A percentile compares a stretch with the other conserved stretches of the same genome.
These are phyloP conservation scores for Dictyostelium intermedium DNA, from an alignment of 78 protist species.

Conservation along the genomic window DNA sequence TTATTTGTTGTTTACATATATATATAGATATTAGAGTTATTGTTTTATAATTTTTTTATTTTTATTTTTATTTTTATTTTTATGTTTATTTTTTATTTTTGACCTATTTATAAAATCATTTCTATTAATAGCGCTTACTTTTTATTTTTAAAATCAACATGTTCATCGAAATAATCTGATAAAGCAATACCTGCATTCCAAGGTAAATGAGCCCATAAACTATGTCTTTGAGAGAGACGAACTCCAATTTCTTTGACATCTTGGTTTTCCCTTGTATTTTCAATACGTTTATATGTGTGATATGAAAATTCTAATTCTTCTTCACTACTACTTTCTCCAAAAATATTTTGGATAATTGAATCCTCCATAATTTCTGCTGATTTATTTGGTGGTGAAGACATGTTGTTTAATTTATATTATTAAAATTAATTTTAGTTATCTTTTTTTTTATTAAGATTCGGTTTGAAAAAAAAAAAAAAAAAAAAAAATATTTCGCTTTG, in stretches of 20 bases:
- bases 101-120: too few relatives aligned
- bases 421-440: too few relatives aligned
- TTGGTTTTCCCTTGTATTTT: not conserved
- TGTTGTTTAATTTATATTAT: not conserved
- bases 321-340: constrained; percentile 22
- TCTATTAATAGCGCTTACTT: not conserved
- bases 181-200: constrained; percentile 75
- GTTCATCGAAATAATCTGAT: constrained; percentile 35
- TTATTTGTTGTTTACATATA: too few relatives aligned
- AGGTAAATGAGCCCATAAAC: constrained; percentile 69
- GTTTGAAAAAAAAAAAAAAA: not conserved
- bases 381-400: constrained; percentile 58
- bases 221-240: constrained; percentile 51
- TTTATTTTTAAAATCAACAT: constrained; percentile 42
- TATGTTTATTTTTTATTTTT: too few relatives aligned
- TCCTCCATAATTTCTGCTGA: constrained; percentile 1
- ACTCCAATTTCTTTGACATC: constrained; percentile 8
- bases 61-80: not conserved
- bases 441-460: not conserved
- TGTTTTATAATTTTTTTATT: not conserved
- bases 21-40: too few relatives aligned
- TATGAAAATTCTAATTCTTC: constrained; percentile 38
- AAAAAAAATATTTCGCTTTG: too few relatives aligned
- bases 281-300: constrained; percentile 34
- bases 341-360: constrained; percentile 6